These are phyloP conservation scores for Macaranga tanarius DNA, from an alignment of 441 rosid genomes.

Conservation along the genomic window DNA sequence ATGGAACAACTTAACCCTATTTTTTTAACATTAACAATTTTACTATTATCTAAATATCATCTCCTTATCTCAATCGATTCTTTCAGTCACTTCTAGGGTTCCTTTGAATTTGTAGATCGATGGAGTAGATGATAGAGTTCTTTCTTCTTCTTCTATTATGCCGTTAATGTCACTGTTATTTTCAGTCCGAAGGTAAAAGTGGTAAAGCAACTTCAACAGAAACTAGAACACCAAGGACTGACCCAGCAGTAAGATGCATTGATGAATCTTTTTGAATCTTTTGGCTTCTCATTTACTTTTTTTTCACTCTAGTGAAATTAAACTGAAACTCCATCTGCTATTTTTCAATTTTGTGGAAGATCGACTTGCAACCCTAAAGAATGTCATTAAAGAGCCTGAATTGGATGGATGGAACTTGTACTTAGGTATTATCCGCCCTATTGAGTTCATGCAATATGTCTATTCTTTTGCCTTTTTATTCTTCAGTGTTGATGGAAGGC, in stretches of 20 bases:
- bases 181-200: conserved; percentile 87
- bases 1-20: no score
- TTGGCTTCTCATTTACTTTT: background rate
- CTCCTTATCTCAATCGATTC: no score
- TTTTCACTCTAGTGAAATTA: background rate
- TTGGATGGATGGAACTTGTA: conserved; percentile 86
- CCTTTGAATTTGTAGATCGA: no score
- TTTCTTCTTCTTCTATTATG: background rate
- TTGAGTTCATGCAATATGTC: background rate
- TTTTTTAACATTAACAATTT: no score
- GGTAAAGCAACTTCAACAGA: conserved; percentile 72
- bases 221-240: conserved; percentile 78
- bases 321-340: conserved; percentile 17
- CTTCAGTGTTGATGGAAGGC: background rate
- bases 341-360: conserved; percentile 86
- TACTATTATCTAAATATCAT: no score
- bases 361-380: conserved; percentile 82
- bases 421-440: conserved; percentile 42
- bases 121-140: no score
- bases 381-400: conserved; percentile 81
- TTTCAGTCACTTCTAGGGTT: no score
- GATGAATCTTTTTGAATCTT: background rate
- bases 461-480: background rate
- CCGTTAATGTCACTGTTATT: conserved; percentile 12
- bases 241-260: conserved; percentile 55